Conservation (phyloP, 2,329 filamentous ascomycete genomes). For the Aspergillus tubingensis region DNA sequence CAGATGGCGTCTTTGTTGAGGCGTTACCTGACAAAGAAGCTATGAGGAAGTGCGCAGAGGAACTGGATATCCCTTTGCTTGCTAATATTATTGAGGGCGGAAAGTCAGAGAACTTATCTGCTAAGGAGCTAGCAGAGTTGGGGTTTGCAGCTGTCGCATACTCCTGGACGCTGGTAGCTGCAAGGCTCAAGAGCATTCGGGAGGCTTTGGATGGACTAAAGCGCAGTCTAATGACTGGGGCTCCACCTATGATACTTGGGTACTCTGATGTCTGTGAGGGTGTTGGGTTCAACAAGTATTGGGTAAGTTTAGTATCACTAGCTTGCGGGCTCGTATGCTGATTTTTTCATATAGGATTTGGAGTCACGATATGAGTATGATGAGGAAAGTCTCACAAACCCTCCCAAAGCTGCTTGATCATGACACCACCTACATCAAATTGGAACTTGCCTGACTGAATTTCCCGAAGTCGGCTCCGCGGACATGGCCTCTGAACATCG, state of each 20-base stretch:
- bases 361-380: slow-evolving; percentile 27
- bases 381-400: slow-evolving; percentile 10
- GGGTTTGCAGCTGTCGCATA: slow-evolving; percentile 49
- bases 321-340: slow-evolving; percentile 20
- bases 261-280: slow-evolving; percentile 50
- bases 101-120: slow-evolving; percentile 45
- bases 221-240: slow-evolving; percentile 44
- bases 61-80: slow-evolving; percentile 44
- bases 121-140: slow-evolving; percentile 41
- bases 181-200: slow-evolving; percentile 45
- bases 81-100: slow-evolving; percentile 51
- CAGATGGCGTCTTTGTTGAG: slow-evolving; percentile 50
- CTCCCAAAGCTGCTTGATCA: background rate
- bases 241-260: slow-evolving; percentile 47
- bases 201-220: slow-evolving; percentile 42
- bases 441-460: background rate
- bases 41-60: slow-evolving; percentile 43
- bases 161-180: slow-evolving; percentile 49
- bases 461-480: no score
- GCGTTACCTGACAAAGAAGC: slow-evolving; percentile 47
- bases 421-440: background rate
- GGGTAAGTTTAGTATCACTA: slow-evolving; percentile 28
- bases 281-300: slow-evolving; percentile 51
- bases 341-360: slow-evolving; percentile 19
- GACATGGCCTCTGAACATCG: no score